Base-by-base conservation (phyloP, 1,284 basidiomycete genomes). In the Cystobasidiaceae sp. region DNA sequence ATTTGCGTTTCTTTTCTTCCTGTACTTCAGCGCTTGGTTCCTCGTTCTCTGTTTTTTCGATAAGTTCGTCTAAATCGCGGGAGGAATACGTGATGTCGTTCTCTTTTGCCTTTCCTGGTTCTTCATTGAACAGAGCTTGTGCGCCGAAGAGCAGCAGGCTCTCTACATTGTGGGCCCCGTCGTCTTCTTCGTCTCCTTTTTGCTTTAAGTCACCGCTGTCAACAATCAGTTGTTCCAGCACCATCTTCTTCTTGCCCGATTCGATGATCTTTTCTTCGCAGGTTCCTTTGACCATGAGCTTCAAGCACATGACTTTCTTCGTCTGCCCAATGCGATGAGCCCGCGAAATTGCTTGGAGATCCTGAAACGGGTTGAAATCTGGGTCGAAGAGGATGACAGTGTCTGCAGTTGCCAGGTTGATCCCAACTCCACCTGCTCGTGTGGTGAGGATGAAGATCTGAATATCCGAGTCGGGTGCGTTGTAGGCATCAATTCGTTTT, bases 401-500 rank as follows among this genome's bases (percentile, higher is more conserved):
- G 72, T 93, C 90, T 34, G 91, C 90, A 0, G 77, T 74, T 23
- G 79, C 78, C 6, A 80, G 73, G 63, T 79, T 81, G 69, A 76
- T 75, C 8, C 75, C 71, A 30, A 68, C 57, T 13, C 33, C 78
- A 52, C 79, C 79, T 23, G 75, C 75, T 48, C 72, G 65, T 3
- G 77, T 78, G 9, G 73, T 73, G 34, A 76, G 70, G 51, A 75
- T 68, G 68, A 73, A 76, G 45, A 72, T 70, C 32, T 73, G 73
- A 57, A 73, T 63, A 80, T 86, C 83, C 82, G 92, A 94, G 55
- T 83, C 83, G 2, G 86, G 85, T 39, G 84, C 86, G 75, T 97
- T 97, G 80, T 90, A 97, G 69, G 86, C 85, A 72, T 97, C 93
- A 85, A 97, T 96, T 66, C 49, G 41, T 30, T 56, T 55, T 28